Conservation (phyloP, 2,329 filamentous ascomycete species). For the Calonectria pteridis region DNA sequence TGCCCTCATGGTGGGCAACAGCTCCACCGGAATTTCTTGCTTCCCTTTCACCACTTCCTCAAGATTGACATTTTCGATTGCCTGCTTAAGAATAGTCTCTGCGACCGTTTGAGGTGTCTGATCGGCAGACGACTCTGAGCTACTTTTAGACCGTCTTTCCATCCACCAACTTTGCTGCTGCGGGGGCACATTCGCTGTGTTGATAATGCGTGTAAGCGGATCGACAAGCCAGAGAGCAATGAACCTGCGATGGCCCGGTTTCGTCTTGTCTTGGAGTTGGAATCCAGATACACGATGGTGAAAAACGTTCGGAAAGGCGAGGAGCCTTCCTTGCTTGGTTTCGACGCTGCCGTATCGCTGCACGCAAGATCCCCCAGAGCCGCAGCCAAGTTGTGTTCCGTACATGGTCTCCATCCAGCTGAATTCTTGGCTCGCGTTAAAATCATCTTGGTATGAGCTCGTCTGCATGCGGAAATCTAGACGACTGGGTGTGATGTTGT, state of each 20-base stretch:
- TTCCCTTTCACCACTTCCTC: neutral
- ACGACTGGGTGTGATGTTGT: constrained; percentile 34
- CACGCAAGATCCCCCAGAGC: neutral
- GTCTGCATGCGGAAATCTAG: constrained; percentile 41
- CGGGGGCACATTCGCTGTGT: constrained; percentile 50
- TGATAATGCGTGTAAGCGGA: constrained; percentile 54
- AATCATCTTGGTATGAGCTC: neutral
- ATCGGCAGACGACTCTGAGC: neutral
- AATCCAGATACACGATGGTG: constrained; percentile 53
- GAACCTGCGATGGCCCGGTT: constrained; percentile 64
- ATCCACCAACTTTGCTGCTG: constrained; percentile 50
- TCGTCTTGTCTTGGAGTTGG: constrained; percentile 57
- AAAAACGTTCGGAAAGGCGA: constrained; percentile 38
- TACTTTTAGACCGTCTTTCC: constrained; percentile 18
- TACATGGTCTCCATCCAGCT: constrained; percentile 31
- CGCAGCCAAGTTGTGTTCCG: neutral
- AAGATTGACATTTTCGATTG: neutral
- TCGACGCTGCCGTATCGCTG: constrained; percentile 36
- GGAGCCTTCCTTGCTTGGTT: constrained; percentile 29
- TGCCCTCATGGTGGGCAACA: constrained; percentile 18
- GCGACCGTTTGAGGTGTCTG: constrained; percentile 2
- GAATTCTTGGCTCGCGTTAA: neutral
- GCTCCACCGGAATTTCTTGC: constrained; percentile 16
- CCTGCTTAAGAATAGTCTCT: neutral
- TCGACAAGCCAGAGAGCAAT: constrained; percentile 67